These are phyloP conservation scores for Penicillium italicum DNA, from an alignment of 2,329 filamentous ascomycete species.

Conservation along the genomic window DNA sequence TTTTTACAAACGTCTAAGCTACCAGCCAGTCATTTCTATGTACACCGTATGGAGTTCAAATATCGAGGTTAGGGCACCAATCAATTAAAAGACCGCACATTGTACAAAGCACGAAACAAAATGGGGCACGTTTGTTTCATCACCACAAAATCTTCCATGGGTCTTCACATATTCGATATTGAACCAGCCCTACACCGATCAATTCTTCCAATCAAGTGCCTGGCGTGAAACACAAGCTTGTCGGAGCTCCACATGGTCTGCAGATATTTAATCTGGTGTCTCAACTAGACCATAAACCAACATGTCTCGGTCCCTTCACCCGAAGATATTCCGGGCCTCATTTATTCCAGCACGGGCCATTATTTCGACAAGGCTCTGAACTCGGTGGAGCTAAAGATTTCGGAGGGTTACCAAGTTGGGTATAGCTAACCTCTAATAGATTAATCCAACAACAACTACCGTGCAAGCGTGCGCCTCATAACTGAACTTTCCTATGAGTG, in stretches of 20 bases:
- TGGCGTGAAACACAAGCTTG: conserved; percentile 7
- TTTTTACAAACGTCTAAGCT: no score
- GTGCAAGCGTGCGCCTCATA: neutral
- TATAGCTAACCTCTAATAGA: neutral
- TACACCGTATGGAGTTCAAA: no score
- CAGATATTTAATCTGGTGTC: neutral
- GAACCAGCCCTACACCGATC: neutral
- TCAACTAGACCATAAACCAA: neutral
- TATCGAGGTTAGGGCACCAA: neutral
- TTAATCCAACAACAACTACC: neutral
- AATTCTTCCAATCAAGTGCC: neutral
- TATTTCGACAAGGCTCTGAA: neutral
- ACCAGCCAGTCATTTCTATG: no score
- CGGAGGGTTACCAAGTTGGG: neutral
- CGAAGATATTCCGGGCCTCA: neutral
- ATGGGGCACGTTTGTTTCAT: neutral
- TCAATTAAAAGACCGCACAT: neutral
- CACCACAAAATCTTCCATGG: neutral
- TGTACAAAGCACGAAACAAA: no score
- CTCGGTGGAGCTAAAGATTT: neutral
- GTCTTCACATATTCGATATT: neutral
- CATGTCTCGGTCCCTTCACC: neutral
- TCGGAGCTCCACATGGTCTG: neutral
- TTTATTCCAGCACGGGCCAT: neutral
- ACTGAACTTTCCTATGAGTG: neutral